phyloP scores from a whole-genome alignment of 805 yeast genomes.

The Cyberlindnera mycetangii region DNA sequence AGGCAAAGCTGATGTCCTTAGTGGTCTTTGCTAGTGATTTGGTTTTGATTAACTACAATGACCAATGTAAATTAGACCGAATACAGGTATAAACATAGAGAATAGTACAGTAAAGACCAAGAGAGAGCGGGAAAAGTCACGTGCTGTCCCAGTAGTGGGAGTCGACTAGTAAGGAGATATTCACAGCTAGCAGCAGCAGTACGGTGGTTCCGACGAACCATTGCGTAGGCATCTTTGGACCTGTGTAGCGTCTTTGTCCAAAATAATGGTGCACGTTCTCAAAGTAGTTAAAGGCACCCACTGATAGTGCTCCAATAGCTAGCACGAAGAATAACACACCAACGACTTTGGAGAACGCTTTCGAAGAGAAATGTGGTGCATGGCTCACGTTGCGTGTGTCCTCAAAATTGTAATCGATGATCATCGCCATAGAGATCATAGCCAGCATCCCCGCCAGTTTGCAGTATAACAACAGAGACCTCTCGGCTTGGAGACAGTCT shows the following conservation, averaged over 20 bases:
- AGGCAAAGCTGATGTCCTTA: too few relatives aligned
- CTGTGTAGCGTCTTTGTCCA: slow-evolving; percentile 13
- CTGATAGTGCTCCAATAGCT: slow-evolving; percentile 9
- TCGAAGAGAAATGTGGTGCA: slow-evolving; percentile 5
- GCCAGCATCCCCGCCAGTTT: slow-evolving; percentile 22
- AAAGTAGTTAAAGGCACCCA: slow-evolving; percentile 25
- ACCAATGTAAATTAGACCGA: too few relatives aligned
- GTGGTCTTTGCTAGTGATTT: too few relatives aligned
- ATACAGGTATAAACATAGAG: too few relatives aligned
- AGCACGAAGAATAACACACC: slow-evolving; percentile 17
- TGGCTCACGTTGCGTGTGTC: slow-evolving; percentile 2
- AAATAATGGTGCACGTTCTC: slow-evolving; percentile 17
- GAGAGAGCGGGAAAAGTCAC: too few relatives aligned
- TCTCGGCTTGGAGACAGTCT: slow-evolving; percentile 29
- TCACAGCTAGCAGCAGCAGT: slow-evolving; percentile 14
- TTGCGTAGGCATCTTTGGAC: slow-evolving; percentile 16
- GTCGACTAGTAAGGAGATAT: slow-evolving; percentile 19
- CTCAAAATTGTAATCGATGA: slow-evolving; percentile 19
- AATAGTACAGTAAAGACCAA: too few relatives aligned
- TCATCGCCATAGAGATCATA: slow-evolving; percentile 20
- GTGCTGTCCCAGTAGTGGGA: slow-evolving; percentile 12
- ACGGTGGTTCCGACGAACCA: slow-evolving; percentile 9
- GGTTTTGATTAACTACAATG: too few relatives aligned
- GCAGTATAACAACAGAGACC: slow-evolving; percentile 24
- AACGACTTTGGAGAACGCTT: slow-evolving; percentile 14